phyloP scores from a whole-genome alignment of 108 stramenopile species.

The Nannochloropsis salina region DNA sequence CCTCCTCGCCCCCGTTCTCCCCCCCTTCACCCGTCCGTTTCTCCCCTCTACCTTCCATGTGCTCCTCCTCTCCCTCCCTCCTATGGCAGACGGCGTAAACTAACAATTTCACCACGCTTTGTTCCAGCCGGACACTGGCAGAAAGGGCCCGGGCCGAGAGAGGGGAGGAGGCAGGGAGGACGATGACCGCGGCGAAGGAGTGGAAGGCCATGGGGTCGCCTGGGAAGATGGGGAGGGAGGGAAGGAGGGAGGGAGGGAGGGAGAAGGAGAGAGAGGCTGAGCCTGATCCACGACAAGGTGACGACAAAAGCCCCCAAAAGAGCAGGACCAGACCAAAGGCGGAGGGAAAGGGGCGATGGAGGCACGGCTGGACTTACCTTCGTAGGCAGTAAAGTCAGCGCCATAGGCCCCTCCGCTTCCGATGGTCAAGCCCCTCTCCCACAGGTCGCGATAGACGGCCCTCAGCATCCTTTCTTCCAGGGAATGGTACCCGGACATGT shows the following conservation, averaged over 20 bases:
- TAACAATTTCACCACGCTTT: neutral
- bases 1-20: neutral
- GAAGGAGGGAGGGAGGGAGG: neutral
- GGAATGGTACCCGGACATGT: neutral
- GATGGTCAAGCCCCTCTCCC: conserved; percentile 4
- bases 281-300: too few species aligned
- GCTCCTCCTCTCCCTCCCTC: neutral
- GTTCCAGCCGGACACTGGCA: neutral
- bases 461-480: neutral
- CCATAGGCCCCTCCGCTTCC: neutral
- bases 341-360: neutral
- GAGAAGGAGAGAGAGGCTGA: too few species aligned
- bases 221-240: neutral
- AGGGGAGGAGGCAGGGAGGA: neutral
- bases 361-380: neutral
- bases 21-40: neutral
- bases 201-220: conserved; percentile 2
- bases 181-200: neutral
- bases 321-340: too few species aligned
- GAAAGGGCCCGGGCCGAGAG: neutral
- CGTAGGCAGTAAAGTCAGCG: neutral
- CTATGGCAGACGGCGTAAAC: neutral
- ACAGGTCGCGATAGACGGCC: neutral
- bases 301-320: too few species aligned
- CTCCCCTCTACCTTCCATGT: neutral